A percentile compares a stretch with the other conserved stretches of the same genome.
Evolutionary conservation across 139 green algal species (phyloP).

Genomic region (Micractinium sp.): DNA sequence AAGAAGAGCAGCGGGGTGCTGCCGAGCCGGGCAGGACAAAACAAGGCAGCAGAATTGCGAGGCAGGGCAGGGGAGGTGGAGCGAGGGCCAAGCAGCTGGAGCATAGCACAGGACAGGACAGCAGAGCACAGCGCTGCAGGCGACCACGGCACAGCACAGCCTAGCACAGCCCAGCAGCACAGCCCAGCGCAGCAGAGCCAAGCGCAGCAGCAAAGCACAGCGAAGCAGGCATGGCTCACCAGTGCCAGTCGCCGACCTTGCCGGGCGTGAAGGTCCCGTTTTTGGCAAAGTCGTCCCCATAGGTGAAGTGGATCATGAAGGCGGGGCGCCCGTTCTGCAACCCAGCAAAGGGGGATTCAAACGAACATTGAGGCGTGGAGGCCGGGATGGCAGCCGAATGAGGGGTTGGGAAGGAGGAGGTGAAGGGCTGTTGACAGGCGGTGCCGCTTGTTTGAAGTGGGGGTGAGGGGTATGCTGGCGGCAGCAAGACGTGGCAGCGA

Average conservation of each 20-base stretch:
- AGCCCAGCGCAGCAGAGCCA: too few species aligned
- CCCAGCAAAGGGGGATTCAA: background rate
- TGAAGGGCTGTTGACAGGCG: background rate
- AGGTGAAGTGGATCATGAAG: conserved; percentile 84
- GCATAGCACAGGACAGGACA: too few species aligned
- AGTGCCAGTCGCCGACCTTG: conserved; percentile 70
- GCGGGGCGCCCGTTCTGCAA: conserved; percentile 38
- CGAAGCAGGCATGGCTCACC: background rate
- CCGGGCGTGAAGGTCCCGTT: conserved; percentile 52
- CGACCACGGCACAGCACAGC: too few species aligned
- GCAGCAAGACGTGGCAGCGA: too few species aligned
- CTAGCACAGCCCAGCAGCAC: too few species aligned
- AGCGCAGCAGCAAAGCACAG: background rate
- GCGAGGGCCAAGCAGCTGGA: too few species aligned
- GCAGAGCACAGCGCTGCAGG: too few species aligned
- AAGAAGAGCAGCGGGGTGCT: too few species aligned
- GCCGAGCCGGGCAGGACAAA: too few species aligned
- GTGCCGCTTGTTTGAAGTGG: background rate
- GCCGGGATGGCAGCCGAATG: background rate
- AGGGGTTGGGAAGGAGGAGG: background rate
- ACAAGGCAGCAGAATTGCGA: too few species aligned
- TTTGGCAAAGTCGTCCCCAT: conserved; percentile 71
- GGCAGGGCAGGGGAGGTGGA: too few species aligned
- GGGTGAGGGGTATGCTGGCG: too few species aligned
- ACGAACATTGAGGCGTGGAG: background rate